Percentiles rank a stretch among this genome's conserved stretches.
Conservation (phyloP, 2,329 filamentous ascomycete genomes). For the Pseudogymnoascus sp. region DNA sequence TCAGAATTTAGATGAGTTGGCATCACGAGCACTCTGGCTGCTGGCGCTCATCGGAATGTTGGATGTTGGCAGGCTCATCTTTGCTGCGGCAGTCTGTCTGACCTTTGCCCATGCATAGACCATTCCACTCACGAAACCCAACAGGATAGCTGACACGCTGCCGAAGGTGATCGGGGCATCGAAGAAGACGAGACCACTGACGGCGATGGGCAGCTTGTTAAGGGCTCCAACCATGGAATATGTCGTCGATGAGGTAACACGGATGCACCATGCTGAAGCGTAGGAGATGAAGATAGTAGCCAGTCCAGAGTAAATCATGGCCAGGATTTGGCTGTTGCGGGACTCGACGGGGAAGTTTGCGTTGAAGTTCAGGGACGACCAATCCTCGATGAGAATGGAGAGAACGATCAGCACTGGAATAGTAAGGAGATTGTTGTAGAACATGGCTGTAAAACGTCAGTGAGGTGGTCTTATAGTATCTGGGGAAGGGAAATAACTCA, state of each 20-base stretch:
- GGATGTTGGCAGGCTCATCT: conserved; percentile 60
- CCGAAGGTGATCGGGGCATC: conserved; percentile 86
- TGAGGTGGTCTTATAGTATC: conserved; percentile 2
- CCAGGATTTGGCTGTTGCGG: conserved; percentile 70
- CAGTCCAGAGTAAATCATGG: conserved; percentile 91
- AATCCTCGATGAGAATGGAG: conserved; percentile 82
- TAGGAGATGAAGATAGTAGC: conserved; percentile 98
- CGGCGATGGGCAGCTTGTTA: conserved; percentile 93
- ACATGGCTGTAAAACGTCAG: conserved; percentile 68
- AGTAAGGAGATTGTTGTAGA: conserved; percentile 97
- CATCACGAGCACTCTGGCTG: conserved; percentile 82
- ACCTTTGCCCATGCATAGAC: conserved; percentile 86
- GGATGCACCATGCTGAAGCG: conserved; percentile 97
- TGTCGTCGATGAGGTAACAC: conserved; percentile 92
- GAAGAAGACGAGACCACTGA: conserved; percentile 92
- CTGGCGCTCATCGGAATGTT: conserved; percentile 67
- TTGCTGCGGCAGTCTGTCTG: conserved; percentile 61
- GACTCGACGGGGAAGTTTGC: conserved; percentile 82
- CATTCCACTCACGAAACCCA: conserved; percentile 87
- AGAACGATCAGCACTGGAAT: conserved; percentile 82
- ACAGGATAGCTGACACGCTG: conserved; percentile 80
- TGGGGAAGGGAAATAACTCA: conserved; percentile 43
- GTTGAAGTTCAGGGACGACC: conserved; percentile 74
- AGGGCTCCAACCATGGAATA: conserved; percentile 98
- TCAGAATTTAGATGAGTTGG: conserved; percentile 42